A percentile compares a stretch with the other conserved stretches of the same genome.
phyloP scores from a whole-genome alignment of 1,284 basidiomycete genomes.

The Ustilago nuda region DNA sequence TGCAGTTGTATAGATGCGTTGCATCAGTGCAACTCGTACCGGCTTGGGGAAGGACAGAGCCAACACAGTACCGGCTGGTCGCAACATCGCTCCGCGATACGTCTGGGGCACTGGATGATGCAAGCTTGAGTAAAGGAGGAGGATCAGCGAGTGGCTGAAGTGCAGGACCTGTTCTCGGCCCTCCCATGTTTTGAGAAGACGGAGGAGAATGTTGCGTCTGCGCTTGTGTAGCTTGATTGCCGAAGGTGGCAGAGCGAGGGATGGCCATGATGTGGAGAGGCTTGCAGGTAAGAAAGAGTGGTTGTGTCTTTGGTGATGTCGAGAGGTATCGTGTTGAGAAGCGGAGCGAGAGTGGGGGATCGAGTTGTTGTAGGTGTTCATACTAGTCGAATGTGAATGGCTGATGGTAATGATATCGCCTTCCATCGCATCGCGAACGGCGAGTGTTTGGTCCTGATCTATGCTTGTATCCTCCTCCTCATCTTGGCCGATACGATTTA shows the following conservation, averaged over 20 bases:
- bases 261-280: slow-evolving; percentile 34
- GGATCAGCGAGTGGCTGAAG: slow-evolving; percentile 41
- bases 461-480: not conserved
- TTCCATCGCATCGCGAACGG: slow-evolving; percentile 19
- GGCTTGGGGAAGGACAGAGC: slow-evolving; percentile 31
- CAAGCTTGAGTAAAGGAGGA: slow-evolving; percentile 39
- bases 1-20: slow-evolving; percentile 47
- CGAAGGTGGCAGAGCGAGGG: slow-evolving; percentile 25
- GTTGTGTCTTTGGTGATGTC: slow-evolving; percentile 2
- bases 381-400: slow-evolving; percentile 34
- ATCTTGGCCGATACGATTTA: not conserved
- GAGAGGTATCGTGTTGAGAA: slow-evolving; percentile 11
- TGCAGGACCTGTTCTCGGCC: slow-evolving; percentile 43
- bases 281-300: slow-evolving; percentile 13
- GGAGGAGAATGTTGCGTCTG: slow-evolving; percentile 28
- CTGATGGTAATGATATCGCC: slow-evolving; percentile 37
- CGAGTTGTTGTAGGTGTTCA: slow-evolving; percentile 22
- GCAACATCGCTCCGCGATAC: slow-evolving; percentile 18
- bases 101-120: slow-evolving; percentile 32
- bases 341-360: slow-evolving; percentile 16
- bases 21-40: slow-evolving; percentile 33
- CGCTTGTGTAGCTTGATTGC: slow-evolving; percentile 34
- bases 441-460: slow-evolving; percentile 18
- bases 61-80: slow-evolving; percentile 30
- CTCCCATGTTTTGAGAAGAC: slow-evolving; percentile 45